phyloP scores from a whole-genome alignment of 306 rosid species.

The Astragalus glycyphyllos region DNA sequence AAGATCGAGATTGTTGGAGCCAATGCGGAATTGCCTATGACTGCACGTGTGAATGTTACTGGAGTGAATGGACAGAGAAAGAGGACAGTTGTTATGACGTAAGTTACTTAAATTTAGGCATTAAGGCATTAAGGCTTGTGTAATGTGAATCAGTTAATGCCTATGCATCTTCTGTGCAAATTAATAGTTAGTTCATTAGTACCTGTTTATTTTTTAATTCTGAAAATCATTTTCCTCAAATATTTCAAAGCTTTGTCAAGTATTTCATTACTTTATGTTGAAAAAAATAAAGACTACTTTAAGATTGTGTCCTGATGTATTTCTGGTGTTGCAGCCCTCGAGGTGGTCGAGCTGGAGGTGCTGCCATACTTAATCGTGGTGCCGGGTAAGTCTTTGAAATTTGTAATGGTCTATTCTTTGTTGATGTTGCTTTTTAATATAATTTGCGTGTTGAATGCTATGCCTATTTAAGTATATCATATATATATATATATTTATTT shows the following conservation, averaged over 20 bases:
- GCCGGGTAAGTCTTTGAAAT: constrained; percentile 59
- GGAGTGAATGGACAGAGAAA: constrained; percentile 81
- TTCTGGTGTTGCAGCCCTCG: constrained; percentile 60
- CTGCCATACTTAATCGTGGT: constrained; percentile 56
- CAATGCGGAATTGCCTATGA: constrained; percentile 64
- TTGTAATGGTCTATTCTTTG: not conserved
- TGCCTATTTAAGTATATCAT: no score
- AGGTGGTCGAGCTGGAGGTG: constrained; percentile 56
- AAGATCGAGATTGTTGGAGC: constrained; percentile 89
- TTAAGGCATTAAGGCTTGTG: constrained; percentile 1
- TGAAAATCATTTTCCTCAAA: not conserved
- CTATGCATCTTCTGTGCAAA: constrained; percentile 6
- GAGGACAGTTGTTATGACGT: constrained; percentile 88
- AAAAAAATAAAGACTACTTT: not conserved
- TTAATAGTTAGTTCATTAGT: no score
- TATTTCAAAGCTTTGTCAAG: not conserved
- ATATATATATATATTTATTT: no score
- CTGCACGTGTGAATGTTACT: constrained; percentile 87
- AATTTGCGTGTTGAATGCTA: not conserved
- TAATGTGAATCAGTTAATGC: not conserved
- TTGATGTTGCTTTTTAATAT: not conserved
- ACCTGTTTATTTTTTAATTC: not conserved
- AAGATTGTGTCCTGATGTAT: constrained; percentile 33
- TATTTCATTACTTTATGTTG: constrained; percentile 8
- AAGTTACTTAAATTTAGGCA: constrained; percentile 43